phyloP scores from a whole-genome alignment of 2,329 filamentous ascomycete species.

The Rosellinia necatrix region DNA sequence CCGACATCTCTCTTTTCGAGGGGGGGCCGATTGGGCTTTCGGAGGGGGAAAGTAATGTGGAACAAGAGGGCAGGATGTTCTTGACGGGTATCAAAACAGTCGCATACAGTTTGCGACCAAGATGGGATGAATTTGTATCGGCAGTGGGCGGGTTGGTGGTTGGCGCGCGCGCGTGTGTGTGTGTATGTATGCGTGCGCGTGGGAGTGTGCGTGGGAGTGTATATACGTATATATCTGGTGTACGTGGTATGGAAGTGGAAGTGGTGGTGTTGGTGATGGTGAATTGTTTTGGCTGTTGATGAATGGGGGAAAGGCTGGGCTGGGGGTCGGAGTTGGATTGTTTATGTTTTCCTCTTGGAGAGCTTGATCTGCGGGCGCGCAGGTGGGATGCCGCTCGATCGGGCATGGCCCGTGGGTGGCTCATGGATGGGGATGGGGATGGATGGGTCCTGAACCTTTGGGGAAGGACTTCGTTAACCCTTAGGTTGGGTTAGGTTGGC shows the following conservation, averaged over 20 bases:
- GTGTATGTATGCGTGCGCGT: background rate
- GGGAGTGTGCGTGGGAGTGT: background rate
- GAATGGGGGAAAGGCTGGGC: constrained; percentile 20
- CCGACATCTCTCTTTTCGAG: constrained; percentile 69
- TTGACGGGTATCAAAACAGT: constrained; percentile 36
- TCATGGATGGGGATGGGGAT: background rate
- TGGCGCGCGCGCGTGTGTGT: constrained; percentile 4
- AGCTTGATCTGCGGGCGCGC: constrained; percentile 17
- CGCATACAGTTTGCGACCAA: constrained; percentile 42
- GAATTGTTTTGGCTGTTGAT: constrained; percentile 24
- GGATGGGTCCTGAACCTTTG: constrained; percentile 19
- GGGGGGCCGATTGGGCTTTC: constrained; percentile 34
- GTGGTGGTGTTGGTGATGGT: no score
- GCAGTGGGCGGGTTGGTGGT: constrained; percentile 15
- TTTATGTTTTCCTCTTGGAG: constrained; percentile 29
- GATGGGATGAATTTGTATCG: constrained; percentile 35
- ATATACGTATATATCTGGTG: constrained; percentile 25
- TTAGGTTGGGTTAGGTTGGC: no score
- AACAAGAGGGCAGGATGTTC: constrained; percentile 5
- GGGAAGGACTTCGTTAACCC: no score
- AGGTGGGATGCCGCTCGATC: constrained; percentile 7
- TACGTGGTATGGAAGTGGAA: background rate
- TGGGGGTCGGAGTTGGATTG: constrained; percentile 19
- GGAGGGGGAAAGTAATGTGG: constrained; percentile 8
- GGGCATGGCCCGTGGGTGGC: no score